A percentile compares a stretch with the other conserved stretches of the same genome.
Conservation (phyloP, 805 yeast genomes). For the Teunomyces atbi region DNA sequence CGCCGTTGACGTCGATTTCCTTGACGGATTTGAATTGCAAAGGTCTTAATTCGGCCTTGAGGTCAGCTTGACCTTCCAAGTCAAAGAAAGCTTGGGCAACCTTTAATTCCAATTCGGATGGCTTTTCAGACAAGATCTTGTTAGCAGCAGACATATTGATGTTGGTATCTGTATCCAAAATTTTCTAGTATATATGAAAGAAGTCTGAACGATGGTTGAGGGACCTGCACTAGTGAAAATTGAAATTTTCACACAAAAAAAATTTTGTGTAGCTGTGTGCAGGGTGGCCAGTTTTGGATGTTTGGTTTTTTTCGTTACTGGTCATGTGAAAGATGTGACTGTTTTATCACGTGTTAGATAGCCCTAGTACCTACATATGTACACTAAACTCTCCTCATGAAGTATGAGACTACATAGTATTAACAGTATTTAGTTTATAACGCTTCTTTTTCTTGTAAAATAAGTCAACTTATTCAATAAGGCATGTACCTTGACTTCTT, state of each 20-base stretch:
- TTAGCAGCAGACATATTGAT: slow-evolving; percentile 89
- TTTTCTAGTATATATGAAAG: slow-evolving; percentile 10
- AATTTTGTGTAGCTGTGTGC: slow-evolving; percentile 2
- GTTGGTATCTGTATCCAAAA: slow-evolving; percentile 6
- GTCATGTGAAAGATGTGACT: slow-evolving; percentile 14
- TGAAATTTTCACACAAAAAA: slow-evolving; percentile 4
- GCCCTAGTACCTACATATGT: background rate
- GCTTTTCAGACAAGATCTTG: slow-evolving; percentile 92
- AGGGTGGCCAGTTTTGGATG: background rate
- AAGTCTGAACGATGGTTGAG: slow-evolving; percentile 1
- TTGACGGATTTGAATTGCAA: slow-evolving; percentile 98
- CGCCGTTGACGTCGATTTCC: slow-evolving; percentile 97
- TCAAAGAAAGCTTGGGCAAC: slow-evolving; percentile 98
- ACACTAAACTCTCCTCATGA: too few species aligned
- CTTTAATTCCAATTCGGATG: slow-evolving; percentile 98
- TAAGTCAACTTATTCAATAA: too few species aligned
- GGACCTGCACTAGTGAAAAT: slow-evolving; percentile 4
- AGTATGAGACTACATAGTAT: too few species aligned
- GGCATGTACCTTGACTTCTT: background rate
- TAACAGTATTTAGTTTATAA: too few species aligned
- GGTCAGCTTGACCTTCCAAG: slow-evolving; percentile 93
- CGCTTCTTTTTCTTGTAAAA: too few species aligned
- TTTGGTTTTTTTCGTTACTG: background rate
- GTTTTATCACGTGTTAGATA: slow-evolving; percentile 7
- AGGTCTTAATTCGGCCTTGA: slow-evolving; percentile 97